Evolutionary conservation across 805 yeast genomes (phyloP).

Genomic region (Metschnikowia aberdeeniae): DNA sequence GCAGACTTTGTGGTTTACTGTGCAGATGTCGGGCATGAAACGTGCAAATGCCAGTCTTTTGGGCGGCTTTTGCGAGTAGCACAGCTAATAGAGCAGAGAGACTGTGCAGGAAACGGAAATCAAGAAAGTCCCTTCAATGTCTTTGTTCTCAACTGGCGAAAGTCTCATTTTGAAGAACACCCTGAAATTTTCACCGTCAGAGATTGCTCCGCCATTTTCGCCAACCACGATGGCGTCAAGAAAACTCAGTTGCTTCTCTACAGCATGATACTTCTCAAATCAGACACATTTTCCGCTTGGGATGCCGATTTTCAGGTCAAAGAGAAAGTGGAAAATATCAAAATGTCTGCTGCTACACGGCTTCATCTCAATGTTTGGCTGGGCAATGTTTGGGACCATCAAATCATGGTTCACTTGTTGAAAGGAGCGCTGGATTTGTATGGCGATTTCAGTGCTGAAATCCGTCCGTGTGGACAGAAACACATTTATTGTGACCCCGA

Average conservation of each 20-base stretch:
- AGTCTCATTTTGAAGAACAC: neutral
- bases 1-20: constrained; percentile 73
- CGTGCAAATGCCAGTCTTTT: constrained; percentile 16
- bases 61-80: constrained; percentile 37
- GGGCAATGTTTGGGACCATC: constrained; percentile 78
- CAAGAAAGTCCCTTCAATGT: constrained; percentile 14
- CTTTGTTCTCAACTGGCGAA: constrained; percentile 14
- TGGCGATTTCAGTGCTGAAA: constrained; percentile 8
- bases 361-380: constrained; percentile 60
- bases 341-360: constrained; percentile 76
- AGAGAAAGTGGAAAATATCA: constrained; percentile 78
- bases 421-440: constrained; percentile 6
- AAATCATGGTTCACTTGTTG: constrained; percentile 27
- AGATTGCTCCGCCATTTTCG: constrained; percentile 10
- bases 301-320: constrained; percentile 63
- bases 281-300: constrained; percentile 38
- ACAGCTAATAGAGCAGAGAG: constrained; percentile 22
- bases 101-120: constrained; percentile 5
- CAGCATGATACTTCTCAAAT: constrained; percentile 6
- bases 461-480: neutral
- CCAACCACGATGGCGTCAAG: constrained; percentile 12
- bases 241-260: constrained; percentile 19
- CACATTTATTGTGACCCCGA: constrained; percentile 15
- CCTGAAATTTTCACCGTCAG: constrained; percentile 12
- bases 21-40: constrained; percentile 3